Evolutionary conservation across 2,329 filamentous ascomycete species (phyloP), one percentile per base, ranked within the genome.

Genomic region (Camptophora hylomeconis): DNA sequence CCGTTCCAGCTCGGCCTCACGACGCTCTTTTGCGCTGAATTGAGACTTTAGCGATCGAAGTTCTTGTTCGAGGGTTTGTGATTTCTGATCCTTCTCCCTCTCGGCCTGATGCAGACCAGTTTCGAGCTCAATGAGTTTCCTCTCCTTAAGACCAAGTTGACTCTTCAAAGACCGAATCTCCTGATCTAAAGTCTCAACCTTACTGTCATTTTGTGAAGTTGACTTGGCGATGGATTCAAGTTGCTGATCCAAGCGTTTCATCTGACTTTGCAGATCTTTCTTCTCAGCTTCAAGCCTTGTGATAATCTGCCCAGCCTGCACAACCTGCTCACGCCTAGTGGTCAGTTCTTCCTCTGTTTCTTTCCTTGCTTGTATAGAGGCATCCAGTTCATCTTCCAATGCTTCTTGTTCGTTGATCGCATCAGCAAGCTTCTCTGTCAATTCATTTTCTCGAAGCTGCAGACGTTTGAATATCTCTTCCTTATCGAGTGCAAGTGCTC

Each of bases 391-490:
- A 39, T 92, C 84, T 53, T 98, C 89, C 1, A 98, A 68, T 30
- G 77, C 76, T 49, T 95, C 87, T 51, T 95, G 87, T 45, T 99
- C 92, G 13, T 92, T 80, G 35, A 95, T 73, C 17, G 87, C 87
- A 20, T 81, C 87, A 20, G 83, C 72, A 16, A 99, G 69, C 58
- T 95, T 94, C 47, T 98, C 92, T 29, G 78, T 81, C 3, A 99
- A 68, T 50, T 98, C 87, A 7, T 75, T 69, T 55, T 98, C 89
- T n/a, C 89, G 79, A 30, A 77, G 62, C 49, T 94, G 89, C 13
- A 98, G 65, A n/a, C 92, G 74, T 50, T 87, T 92, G 64, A 95
- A 98, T 36, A 99, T 98, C 47, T 98, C 89, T 50, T 99, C 92
- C 52, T 98, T 98, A 56, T 99, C 89, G 4, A 98, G 62, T 1